Evolutionary conservation across 176 grass and related monocot species (phyloP), one percentile per base, ranked within the genome.

Genomic region (Cenchrus americanus): DNA sequence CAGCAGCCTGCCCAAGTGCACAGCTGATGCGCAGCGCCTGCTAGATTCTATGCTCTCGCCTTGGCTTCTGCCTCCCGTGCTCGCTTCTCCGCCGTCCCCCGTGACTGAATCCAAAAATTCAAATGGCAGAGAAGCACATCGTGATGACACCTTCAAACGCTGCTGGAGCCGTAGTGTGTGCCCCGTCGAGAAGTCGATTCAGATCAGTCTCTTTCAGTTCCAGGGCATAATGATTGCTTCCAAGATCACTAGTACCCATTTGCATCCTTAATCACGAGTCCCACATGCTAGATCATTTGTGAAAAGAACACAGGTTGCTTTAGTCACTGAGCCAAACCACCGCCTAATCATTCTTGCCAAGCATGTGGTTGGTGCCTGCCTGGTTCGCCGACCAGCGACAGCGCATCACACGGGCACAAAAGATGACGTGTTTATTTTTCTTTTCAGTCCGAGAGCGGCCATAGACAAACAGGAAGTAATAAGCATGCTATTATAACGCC

Each of bases 351-450:
- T 73, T 18, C 24, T 46, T 7, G 18, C 7, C 66, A 24, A 3
- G 69, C 70, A 52, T 73, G 71, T 73, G 71, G 24, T 73, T 73
- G 48, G 48, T 52, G 9, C 12, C 50, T 52, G 9, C 12, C 50
- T 73, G 14, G 47, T 53, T 32, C 48, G 48, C 71, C 48, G 48
- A 73, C 48, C 71, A 5, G 48, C 23, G 24, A 37, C 71, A 52
- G 27, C 71, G 71, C 47, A 53, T 6, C 24, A 19, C 14, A 30
- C 47, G 70, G 8, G 7, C 47, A 73, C 15, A 21, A 37, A 63
- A 63, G 1, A 18, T 44, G 47, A 52, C 10, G 2, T 59, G 0
- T 7, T 59, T 75, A 27, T 23, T 48, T 11, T 17, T 18, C 52
- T 48, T 11, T 17, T 18, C 52, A 37, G 42, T 41, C 30, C 19